Conservation (phyloP, 768 basidiomycete species). For the Naganishia vishniacii region DNA sequence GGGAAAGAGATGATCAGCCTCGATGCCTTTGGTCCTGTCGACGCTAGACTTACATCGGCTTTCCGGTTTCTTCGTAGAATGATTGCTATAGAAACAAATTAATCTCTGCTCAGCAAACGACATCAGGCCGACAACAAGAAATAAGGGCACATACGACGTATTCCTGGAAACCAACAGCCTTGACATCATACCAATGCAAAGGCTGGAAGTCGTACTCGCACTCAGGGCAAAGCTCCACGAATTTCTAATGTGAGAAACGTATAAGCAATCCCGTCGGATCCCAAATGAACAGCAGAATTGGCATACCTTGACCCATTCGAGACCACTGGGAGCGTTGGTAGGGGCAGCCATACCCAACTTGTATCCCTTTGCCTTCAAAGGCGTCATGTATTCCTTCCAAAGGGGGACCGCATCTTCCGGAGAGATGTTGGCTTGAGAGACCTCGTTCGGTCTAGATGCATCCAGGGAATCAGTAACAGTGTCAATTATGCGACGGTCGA, state of each 20-base stretch:
- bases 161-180: slow-evolving; percentile 50
- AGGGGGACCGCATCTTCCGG: slow-evolving; percentile 55
- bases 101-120: not conserved
- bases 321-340: slow-evolving; percentile 59
- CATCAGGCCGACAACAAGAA: not conserved
- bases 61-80: not conserved
- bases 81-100: not conserved
- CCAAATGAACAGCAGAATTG: slow-evolving; percentile 10
- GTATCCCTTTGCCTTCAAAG: slow-evolving; percentile 59
- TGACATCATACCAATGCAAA: slow-evolving; percentile 66
- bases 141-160: slow-evolving; percentile 50
- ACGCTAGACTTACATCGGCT: not conserved
- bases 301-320: slow-evolving; percentile 59
- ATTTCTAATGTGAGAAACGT: not conserved
- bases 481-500: not conserved
- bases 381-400: slow-evolving; percentile 62
- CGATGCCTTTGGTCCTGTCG: not conserved
- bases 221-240: slow-evolving; percentile 15
- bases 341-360: slow-evolving; percentile 61
- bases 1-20: not conserved
- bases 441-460: slow-evolving; percentile 61
- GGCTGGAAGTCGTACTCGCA: slow-evolving; percentile 54
- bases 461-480: not conserved
- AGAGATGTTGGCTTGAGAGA: slow-evolving; percentile 59
- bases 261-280: not conserved